Evolutionary conservation across 2,329 filamentous ascomycete species (phyloP).

Genomic region (Claviceps sp.): DNA sequence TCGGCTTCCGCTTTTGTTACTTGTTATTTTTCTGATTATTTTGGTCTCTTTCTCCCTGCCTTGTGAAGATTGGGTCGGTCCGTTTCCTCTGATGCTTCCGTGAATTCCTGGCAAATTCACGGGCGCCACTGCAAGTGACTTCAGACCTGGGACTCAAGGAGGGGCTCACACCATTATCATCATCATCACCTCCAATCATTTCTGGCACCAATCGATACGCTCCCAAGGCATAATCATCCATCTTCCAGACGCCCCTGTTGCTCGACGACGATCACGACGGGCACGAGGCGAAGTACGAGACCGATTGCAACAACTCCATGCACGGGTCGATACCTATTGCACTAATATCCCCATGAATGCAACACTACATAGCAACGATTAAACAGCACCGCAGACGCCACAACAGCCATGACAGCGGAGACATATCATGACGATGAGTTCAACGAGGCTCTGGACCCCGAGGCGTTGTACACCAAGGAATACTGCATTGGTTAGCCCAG

Average conservation of each 20-base stretch:
- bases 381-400: not conserved
- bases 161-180: not conserved
- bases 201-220: not conserved
- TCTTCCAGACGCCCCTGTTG: not conserved
- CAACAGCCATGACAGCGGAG: conserved; percentile 31
- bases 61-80: not conserved
- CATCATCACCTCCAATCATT: not conserved
- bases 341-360: not conserved
- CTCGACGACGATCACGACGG: not conserved
- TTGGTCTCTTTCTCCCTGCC: not conserved
- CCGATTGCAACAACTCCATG: not conserved
- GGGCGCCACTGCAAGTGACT: not conserved
- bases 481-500: conserved; percentile 60
- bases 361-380: not conserved
- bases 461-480: conserved; percentile 85
- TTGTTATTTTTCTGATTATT: not conserved
- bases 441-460: conserved; percentile 58
- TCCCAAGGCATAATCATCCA: not conserved
- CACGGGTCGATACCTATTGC: not conserved
- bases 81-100: not conserved
- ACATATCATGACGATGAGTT: conserved; percentile 31
- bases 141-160: not conserved
- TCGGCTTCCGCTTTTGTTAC: not conserved
- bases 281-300: not conserved
- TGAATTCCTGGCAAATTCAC: not conserved